phyloP scores from a whole-genome alignment of 805 yeast species.

The Lipomyces sp. region DNA sequence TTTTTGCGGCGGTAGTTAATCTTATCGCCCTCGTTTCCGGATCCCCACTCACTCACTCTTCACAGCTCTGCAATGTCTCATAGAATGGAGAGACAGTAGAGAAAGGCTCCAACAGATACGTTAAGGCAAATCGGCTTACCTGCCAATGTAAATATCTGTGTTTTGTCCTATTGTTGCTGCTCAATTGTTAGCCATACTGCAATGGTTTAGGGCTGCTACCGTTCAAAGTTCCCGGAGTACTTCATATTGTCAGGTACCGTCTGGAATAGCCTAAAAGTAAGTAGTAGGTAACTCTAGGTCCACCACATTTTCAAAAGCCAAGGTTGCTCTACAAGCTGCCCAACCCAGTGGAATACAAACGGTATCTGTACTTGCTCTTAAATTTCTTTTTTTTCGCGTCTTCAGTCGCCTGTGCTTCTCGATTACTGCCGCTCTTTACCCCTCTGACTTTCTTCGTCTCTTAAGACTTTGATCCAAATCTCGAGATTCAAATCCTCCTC shows the following conservation, averaged over 20 bases:
- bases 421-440: background rate
- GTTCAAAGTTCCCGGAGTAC: no score
- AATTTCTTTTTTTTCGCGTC: background rate
- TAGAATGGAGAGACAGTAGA: no score
- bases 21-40: background rate
- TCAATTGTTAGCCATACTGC: no score
- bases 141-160: no score
- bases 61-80: background rate
- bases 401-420: background rate
- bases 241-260: no score
- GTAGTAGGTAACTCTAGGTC: background rate
- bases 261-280: no score
- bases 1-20: background rate
- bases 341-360: background rate
- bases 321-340: background rate
- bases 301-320: background rate
- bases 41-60: no score
- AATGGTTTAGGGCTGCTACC: no score
- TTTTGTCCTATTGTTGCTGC: no score
- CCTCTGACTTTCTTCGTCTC: background rate
- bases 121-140: no score
- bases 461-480: background rate
- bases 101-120: no score
- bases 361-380: background rate
- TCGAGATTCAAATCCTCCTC: no score